These are phyloP conservation scores for Trichoderma simmonsii DNA, from an alignment of 2,329 filamentous ascomycete species.

Conservation along the genomic window DNA sequence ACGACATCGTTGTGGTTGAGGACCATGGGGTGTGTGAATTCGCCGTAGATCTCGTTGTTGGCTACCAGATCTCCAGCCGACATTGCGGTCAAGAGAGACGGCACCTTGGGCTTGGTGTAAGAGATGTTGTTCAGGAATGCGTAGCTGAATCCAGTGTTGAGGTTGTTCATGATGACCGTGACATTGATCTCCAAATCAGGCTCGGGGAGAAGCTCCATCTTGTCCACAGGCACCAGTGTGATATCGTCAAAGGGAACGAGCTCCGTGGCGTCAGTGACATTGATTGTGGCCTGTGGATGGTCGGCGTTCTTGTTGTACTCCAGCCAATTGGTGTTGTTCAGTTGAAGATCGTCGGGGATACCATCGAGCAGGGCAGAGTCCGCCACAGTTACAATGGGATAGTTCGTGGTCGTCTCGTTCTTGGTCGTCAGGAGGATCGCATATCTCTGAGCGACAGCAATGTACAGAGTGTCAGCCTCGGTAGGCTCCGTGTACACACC, in stretches of 20 bases:
- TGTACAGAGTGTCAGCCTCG: conserved; percentile 42
- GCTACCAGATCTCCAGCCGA: conserved; percentile 39
- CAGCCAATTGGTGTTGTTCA: conserved; percentile 39
- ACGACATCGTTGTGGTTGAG: conserved; percentile 19
- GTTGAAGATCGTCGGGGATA: conserved; percentile 52
- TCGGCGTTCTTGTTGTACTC: conserved; percentile 29
- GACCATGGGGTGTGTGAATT: conserved; percentile 41
- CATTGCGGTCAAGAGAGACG: conserved; percentile 65
- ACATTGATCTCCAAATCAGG: conserved; percentile 51
- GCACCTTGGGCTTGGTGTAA: conserved; percentile 62
- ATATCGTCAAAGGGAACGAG: conserved; percentile 57
- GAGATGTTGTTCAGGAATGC: conserved; percentile 62
- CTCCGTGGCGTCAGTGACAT: conserved; percentile 36
- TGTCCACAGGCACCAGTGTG: conserved; percentile 52
- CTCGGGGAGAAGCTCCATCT: conserved; percentile 44
- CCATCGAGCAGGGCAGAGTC: conserved; percentile 24
- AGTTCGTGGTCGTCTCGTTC: conserved; percentile 44
- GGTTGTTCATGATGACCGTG: conserved; percentile 48
- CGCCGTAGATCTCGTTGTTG: conserved; percentile 17
- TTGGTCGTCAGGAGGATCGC: conserved; percentile 47
- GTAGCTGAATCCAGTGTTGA: conserved; percentile 51
- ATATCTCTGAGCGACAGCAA: conserved; percentile 50
- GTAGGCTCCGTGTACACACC: conserved; percentile 47
- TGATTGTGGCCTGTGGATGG: conserved; percentile 25
- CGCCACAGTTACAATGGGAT: conserved; percentile 37